Evolutionary conservation across 73 alveolate species (phyloP).

Genomic region (Symbiodinium natans): DNA sequence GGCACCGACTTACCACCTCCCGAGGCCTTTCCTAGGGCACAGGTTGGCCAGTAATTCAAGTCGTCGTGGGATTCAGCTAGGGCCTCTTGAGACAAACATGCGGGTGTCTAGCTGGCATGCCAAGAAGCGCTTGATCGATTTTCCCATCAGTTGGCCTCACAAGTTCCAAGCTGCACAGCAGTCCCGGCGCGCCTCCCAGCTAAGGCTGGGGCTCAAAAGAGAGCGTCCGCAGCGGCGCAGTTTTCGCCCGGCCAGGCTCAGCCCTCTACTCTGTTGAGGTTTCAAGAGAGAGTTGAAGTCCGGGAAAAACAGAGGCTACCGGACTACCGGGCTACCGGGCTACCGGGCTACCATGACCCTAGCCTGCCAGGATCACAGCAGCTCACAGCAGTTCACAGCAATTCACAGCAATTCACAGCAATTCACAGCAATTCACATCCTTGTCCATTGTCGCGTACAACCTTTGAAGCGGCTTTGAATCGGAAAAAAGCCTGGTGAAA

Average conservation of each 20-base stretch:
- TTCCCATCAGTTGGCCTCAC: conserved; percentile 1
- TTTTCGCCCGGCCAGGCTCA: background rate
- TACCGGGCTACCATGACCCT: too few species aligned
- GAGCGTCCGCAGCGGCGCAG: conserved; percentile 11
- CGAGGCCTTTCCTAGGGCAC: background rate
- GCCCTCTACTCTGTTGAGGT: background rate
- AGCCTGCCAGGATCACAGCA: too few species aligned
- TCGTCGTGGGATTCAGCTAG: background rate
- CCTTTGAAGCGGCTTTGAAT: background rate
- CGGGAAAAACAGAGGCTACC: too few species aligned
- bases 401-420: too few species aligned
- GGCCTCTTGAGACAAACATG: background rate
- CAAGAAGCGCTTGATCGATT: background rate
- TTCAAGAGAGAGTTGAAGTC: too few species aligned
- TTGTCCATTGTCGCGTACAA: too few species aligned
- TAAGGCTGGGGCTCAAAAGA: background rate
- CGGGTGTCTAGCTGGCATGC: background rate
- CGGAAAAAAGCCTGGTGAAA: background rate
- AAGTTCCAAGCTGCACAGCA: too few species aligned
- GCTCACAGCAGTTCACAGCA: too few species aligned
- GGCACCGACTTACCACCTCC: conserved; percentile 2
- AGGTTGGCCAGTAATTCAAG: too few species aligned
- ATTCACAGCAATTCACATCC: too few species aligned
- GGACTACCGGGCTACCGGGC: too few species aligned
- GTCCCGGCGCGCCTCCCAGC: background rate